A percentile compares a stretch with the other conserved stretches of the same genome.
Conservation (phyloP, 2,329 filamentous ascomycete species). For the Catunica adiposa region DNA sequence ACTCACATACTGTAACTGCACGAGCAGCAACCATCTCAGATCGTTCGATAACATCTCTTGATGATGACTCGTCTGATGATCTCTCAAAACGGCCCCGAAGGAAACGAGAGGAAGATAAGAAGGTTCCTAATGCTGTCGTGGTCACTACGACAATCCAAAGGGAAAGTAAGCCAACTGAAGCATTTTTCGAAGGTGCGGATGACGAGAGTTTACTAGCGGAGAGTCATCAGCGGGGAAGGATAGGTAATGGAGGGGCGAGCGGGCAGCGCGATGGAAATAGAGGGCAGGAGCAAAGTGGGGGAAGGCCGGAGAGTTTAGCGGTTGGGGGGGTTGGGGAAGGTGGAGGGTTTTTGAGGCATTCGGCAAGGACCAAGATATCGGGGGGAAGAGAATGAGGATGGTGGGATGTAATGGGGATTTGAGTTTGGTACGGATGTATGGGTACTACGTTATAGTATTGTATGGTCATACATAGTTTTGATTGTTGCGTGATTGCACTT, state of each 20-base stretch:
- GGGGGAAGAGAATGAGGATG: neutral
- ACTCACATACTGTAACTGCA: conserved; percentile 6
- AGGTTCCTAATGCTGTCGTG: conserved; percentile 18
- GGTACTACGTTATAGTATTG: no score
- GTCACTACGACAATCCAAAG: conserved; percentile 25
- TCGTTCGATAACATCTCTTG: conserved; percentile 1
- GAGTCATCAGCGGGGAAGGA: neutral
- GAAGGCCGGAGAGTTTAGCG: neutral
- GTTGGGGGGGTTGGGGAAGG: neutral
- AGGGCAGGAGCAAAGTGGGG: neutral
- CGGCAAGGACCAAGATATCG: neutral
- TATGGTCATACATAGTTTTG: no score
- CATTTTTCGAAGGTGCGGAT: conserved; percentile 8
- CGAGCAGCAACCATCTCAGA: conserved; percentile 8
- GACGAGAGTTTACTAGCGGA: conserved; percentile 10
- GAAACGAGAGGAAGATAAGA: neutral
- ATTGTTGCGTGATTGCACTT: no score
- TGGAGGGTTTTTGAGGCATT: neutral
- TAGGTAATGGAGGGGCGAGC: neutral
- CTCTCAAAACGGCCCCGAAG: neutral
- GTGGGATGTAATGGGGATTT: neutral
- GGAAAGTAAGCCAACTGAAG: conserved; percentile 20
- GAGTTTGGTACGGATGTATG: no score
- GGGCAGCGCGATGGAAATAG: neutral
- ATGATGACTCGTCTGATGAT: neutral